Evolutionary conservation across 2,329 filamentous ascomycete species (phyloP).

Genomic region (Nemania bipapillata): DNA sequence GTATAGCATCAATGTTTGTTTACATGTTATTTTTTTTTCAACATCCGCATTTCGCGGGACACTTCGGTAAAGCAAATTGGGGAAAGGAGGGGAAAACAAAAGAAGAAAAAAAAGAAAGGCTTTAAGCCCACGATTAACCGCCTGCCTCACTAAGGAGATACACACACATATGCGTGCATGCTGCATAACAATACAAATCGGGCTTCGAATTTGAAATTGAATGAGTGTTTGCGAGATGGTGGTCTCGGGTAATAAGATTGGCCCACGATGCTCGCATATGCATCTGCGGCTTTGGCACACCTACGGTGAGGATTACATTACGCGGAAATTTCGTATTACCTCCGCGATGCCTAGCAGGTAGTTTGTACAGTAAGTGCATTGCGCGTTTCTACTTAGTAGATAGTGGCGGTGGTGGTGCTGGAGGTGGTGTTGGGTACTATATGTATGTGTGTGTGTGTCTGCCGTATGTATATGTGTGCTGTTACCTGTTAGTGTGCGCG

Average conservation of each 20-base stretch:
- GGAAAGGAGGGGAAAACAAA: background rate
- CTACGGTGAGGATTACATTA: conserved; percentile 30
- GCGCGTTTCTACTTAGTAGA: background rate
- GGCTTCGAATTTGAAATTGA: conserved; percentile 1
- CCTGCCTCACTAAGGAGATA: background rate
- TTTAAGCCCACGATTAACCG: background rate
- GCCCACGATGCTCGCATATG: background rate
- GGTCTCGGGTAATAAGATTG: conserved; percentile 3
- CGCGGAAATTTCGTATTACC: conserved; percentile 26
- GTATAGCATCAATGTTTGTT: background rate
- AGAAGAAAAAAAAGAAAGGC: background rate
- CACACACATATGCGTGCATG: background rate
- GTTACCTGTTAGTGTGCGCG: background rate
- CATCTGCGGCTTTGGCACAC: conserved; percentile 32
- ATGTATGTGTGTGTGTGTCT: too few relatives aligned
- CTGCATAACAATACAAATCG: background rate
- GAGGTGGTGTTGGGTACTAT: background rate
- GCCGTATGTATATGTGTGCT: too few relatives aligned
- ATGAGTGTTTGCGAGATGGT: background rate
- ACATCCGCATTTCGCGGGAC: background rate
- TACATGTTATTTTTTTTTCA: too few relatives aligned
- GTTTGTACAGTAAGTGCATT: background rate
- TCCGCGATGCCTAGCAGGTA: conserved; percentile 7
- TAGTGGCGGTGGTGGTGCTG: too few relatives aligned
- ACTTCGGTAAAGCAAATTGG: background rate